These are phyloP conservation scores for Peltaster fructicola DNA, from an alignment of 2,329 filamentous ascomycete species.

Conservation along the genomic window DNA sequence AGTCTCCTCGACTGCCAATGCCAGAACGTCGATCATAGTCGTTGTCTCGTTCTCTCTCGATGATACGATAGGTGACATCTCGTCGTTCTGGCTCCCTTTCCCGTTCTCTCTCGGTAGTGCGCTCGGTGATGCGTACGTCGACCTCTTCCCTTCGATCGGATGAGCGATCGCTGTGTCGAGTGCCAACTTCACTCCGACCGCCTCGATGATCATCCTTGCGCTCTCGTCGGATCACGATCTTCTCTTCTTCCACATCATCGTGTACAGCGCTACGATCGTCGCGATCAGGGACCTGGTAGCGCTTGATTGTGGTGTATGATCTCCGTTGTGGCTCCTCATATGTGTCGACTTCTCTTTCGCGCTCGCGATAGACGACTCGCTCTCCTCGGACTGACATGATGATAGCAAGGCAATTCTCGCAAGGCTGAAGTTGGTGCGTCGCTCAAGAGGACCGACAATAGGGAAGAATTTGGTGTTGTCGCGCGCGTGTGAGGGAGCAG, in stretches of 20 bases:
- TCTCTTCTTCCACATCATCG: constrained; percentile 26
- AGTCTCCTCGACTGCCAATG: constrained; percentile 18
- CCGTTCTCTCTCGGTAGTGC: constrained; percentile 16
- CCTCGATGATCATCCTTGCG: constrained; percentile 7
- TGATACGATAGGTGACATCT: constrained; percentile 17
- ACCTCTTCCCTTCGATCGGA: constrained; percentile 9
- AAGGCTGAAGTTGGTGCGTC: too few relatives aligned
- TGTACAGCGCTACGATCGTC: constrained; percentile 17
- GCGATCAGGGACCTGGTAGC: constrained; percentile 38
- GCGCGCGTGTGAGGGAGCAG: too few relatives aligned
- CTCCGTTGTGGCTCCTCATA: constrained; percentile 21
- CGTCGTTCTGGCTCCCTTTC: constrained; percentile 12
- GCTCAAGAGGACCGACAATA: too few relatives aligned
- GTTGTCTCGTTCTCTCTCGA: constrained; percentile 16
- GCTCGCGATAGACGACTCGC: constrained; percentile 25
- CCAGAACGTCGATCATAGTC: constrained; percentile 5
- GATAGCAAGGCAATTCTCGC: too few relatives aligned
- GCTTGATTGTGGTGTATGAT: constrained; percentile 39
- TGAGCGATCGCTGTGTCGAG: constrained; percentile 10
- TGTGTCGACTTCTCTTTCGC: constrained; percentile 28
- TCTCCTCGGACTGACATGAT: constrained; percentile 24
- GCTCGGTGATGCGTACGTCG: constrained; percentile 23
- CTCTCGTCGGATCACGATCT: constrained; percentile 31
- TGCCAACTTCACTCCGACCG: constrained; percentile 11
- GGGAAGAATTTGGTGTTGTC: too few relatives aligned